phyloP scores from a whole-genome alignment of 495 filamentous ascomycete species.

The Annulohypoxylon nitens region DNA sequence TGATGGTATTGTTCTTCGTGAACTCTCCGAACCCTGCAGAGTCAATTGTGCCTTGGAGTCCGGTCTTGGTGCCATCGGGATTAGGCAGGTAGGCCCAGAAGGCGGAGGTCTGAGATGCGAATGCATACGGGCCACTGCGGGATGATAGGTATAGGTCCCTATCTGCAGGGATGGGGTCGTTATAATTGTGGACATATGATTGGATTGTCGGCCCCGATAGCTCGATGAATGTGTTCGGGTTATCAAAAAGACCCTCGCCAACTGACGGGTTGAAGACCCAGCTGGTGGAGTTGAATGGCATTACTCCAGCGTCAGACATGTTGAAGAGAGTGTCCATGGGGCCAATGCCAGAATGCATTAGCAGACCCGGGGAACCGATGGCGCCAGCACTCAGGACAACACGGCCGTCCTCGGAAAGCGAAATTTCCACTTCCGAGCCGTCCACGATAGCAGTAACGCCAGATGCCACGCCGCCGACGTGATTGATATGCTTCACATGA shows the following conservation, averaged over 20 bases:
- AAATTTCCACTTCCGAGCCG: slow-evolving; percentile 60
- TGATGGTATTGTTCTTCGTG: slow-evolving; percentile 53
- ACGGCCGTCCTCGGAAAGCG: slow-evolving; percentile 61
- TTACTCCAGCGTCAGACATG: slow-evolving; percentile 43
- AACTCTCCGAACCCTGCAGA: slow-evolving; percentile 53
- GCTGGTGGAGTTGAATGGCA: slow-evolving; percentile 35
- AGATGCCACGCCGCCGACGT: slow-evolving; percentile 61
- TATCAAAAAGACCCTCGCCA: slow-evolving; percentile 58
- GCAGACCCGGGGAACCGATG: slow-evolving; percentile 67
- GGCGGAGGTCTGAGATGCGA: slow-evolving; percentile 55
- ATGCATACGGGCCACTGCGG: slow-evolving; percentile 56
- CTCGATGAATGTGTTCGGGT: slow-evolving; percentile 62
- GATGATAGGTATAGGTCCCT: slow-evolving; percentile 50
- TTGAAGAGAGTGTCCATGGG: slow-evolving; percentile 45
- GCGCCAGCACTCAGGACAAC: slow-evolving; percentile 69
- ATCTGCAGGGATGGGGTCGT: slow-evolving; percentile 51
- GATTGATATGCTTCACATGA: slow-evolving; percentile 63
- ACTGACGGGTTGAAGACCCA: slow-evolving; percentile 57
- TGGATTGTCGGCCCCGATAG: slow-evolving; percentile 49
- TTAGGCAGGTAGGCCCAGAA: slow-evolving; percentile 57
- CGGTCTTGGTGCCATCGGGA: slow-evolving; percentile 50
- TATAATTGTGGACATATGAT: slow-evolving; percentile 56
- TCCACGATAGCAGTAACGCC: slow-evolving; percentile 57
- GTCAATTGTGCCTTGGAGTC: slow-evolving; percentile 58
- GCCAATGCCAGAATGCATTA: slow-evolving; percentile 69